Percentiles rank a stretch among this genome's conserved stretches.
phyloP scores from a whole-genome alignment of 1,139 yeast genomes.

The Blastobotrys malaysiensis region DNA sequence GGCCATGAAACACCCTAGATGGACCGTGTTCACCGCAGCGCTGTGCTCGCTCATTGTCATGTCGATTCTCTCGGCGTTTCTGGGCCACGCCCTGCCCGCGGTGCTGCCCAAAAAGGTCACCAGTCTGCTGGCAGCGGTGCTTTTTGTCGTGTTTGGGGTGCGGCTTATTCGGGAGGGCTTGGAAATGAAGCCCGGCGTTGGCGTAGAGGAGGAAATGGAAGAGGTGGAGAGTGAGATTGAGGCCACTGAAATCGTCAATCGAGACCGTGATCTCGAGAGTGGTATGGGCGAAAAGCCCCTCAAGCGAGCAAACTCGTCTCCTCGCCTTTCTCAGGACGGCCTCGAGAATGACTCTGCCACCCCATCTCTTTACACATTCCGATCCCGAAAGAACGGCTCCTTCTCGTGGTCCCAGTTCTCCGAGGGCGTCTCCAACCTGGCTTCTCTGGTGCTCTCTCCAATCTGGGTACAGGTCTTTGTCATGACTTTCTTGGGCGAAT shows the following conservation, averaged over 20 bases:
- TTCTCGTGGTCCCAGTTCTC: conserved; percentile 20
- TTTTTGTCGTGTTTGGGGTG: conserved; percentile 79
- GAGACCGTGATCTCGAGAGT: conserved; percentile 52
- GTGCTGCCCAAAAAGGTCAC: conserved; percentile 76
- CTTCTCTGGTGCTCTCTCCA: conserved; percentile 70
- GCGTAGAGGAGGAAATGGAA: conserved; percentile 91
- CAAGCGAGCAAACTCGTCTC: conserved; percentile 27
- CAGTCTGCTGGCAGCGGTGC: conserved; percentile 69
- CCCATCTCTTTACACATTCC: conserved; percentile 24
- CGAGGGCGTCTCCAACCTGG: conserved; percentile 46
- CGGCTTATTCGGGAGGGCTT: conserved; percentile 76
- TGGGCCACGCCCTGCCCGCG: conserved; percentile 88
- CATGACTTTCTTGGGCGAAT: conserved; percentile 96
- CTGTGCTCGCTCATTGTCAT: conserved; percentile 80
- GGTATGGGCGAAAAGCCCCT: conserved; percentile 37
- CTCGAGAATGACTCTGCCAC: conserved; percentile 25
- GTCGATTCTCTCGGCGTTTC: conserved; percentile 86
- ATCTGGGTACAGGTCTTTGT: conserved; percentile 90
- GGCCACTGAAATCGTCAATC: conserved; percentile 49
- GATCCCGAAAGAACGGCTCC: conserved; percentile 11
- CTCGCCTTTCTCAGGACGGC: conserved; percentile 30
- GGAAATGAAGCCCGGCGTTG: conserved; percentile 71
- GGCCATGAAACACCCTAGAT: conserved; percentile 91
- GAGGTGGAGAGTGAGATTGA: conserved; percentile 95
- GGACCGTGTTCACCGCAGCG: conserved; percentile 81